phyloP scores from a whole-genome alignment of 495 filamentous ascomycete genomes.

The Hypoxylon fragiforme region DNA sequence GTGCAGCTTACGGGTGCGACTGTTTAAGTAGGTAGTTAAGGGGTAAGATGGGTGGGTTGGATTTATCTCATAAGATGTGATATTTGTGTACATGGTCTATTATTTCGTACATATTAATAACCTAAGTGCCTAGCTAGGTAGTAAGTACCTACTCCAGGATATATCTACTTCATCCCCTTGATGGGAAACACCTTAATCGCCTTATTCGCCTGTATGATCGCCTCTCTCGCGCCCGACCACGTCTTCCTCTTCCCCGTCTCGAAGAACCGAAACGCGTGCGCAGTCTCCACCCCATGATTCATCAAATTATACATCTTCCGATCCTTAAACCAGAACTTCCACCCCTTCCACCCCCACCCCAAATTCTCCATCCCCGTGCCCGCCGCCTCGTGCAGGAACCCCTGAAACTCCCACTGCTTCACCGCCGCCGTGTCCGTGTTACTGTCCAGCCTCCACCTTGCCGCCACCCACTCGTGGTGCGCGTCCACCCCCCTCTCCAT shows the following conservation, averaged over 20 bases:
- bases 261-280: constrained; percentile 42
- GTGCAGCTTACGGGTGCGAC: constrained; percentile 43
- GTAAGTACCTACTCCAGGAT: not conserved
- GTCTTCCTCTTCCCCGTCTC: constrained; percentile 38
- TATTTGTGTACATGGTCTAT: too few relatives aligned
- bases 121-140: not conserved
- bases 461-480: constrained; percentile 41
- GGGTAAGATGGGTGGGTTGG: too few relatives aligned
- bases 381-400: constrained; percentile 41
- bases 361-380: constrained; percentile 47
- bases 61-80: too few relatives aligned
- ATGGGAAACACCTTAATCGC: constrained; percentile 32
- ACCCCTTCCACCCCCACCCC: constrained; percentile 42
- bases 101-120: not conserved
- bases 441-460: constrained; percentile 20
- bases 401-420: constrained; percentile 40
- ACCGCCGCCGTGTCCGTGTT: constrained; percentile 27
- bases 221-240: constrained; percentile 38
- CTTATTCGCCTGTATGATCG: constrained; percentile 39
- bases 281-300: constrained; percentile 42
- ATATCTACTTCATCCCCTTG: constrained; percentile 18
- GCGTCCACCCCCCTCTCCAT: constrained; percentile 37
- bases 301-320: constrained; percentile 41
- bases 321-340: constrained; percentile 44
- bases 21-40: too few relatives aligned